Evolutionary conservation across 176 grass and related monocot genomes (phyloP), one percentile per base, ranked within the genome.

Genomic region (Elymus sibiricus): DNA sequence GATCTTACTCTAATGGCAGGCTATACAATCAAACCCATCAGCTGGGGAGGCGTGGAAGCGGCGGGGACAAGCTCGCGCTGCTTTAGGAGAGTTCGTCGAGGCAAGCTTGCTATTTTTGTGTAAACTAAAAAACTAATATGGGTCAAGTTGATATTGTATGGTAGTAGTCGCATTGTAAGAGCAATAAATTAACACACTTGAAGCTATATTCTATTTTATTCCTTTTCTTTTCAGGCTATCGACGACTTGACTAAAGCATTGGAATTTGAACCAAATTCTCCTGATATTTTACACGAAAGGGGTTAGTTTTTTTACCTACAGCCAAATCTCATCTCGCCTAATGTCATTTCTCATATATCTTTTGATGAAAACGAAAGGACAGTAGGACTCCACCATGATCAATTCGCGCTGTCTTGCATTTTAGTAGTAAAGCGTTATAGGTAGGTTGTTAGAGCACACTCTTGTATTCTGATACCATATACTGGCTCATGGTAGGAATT

Each of bases 31-130:
- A 72, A 98, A 94, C 74, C 90, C 94, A 77, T 90, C 88, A 16
- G 92, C 97, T 58, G 97, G 91, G 80, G 97, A 98, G 82, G 97
- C 97, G 90, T 95, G 97, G 97, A 98, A 98, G 59, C 88, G 97
- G 24, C 84, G 97, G 73, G 97, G 97, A 63, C 97, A 98, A 88
- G 97, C 97, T 72, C 91, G 93, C 5, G 97, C 97, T 95, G 97
- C 97, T 49, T 85, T 98, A 88, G 97, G 94, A 92, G 97, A 98
- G 81, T 98, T 95, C 37, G 84, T n/a, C 6, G 92, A 91, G 94
- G 97, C 64, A 90, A 79, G 74, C 47, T 83, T 31, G 31, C 64
- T 86, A 24, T 44, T 60, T 72, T 60, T 86, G 6, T 92, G 47
- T 60, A 84, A 84, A 67, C 69, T 38, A 76, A 39, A 84, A 80